Conservation (phyloP, 2,329 filamentous ascomycete species). For the Fusarium tupiense region DNA sequence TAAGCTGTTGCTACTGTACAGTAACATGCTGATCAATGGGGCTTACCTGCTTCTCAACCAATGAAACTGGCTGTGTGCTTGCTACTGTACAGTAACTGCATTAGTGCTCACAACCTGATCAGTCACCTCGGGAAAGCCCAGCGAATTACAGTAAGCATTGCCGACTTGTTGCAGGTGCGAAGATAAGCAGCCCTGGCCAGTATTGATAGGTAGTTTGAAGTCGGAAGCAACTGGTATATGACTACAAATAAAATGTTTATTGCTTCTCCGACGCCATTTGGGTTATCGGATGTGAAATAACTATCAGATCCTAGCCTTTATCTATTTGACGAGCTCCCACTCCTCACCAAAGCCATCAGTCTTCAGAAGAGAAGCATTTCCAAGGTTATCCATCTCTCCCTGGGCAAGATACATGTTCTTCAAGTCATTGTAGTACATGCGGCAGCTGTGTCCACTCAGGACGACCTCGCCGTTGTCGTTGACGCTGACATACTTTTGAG, state of each 20-base stretch:
- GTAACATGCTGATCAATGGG: background rate
- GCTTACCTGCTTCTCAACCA: background rate
- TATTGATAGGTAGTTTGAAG: fast-evolving
- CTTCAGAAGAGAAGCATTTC: background rate
- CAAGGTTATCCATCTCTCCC: background rate
- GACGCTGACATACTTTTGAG: background rate
- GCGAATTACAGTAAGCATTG: background rate
- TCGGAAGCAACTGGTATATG: background rate
- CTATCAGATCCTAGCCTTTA: background rate
- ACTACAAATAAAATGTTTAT: background rate
- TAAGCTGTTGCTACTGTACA: conserved; percentile 2
- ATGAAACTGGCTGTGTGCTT: background rate
- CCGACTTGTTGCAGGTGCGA: background rate
- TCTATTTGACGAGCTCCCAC: conserved; percentile 28
- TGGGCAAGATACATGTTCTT: conserved; percentile 5
- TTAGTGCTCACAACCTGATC: conserved; percentile 4
- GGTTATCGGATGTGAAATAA: background rate
- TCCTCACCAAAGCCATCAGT: background rate
- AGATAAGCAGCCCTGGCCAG: background rate
- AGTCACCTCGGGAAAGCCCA: too few relatives aligned
- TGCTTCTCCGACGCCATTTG: background rate
- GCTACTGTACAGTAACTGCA: conserved; percentile 22
- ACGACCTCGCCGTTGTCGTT: background rate
- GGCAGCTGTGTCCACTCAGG: background rate
- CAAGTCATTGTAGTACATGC: conserved; percentile 1